phyloP scores from a whole-genome alignment of 371 early-diverging fungal genomes.

The Mucor circinelloides region DNA sequence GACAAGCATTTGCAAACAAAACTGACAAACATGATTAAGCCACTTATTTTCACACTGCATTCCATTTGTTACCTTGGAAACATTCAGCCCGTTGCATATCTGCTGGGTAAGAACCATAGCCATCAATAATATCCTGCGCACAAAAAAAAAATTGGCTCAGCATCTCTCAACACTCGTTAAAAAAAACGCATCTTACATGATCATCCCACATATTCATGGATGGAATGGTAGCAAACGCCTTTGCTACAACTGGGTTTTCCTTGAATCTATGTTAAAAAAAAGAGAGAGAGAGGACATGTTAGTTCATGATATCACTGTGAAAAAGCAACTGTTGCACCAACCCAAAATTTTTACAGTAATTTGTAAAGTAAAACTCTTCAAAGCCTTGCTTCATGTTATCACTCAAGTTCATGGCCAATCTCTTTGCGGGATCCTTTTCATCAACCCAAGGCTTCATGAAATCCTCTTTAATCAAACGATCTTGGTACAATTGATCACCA shows the following conservation, averaged over 20 bases:
- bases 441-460: conserved; percentile 65
- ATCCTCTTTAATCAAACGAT: conserved; percentile 56
- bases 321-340: conserved; percentile 7
- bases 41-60: not conserved
- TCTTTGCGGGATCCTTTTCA: conserved; percentile 50
- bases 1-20: conserved; percentile 60
- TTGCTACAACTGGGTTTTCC: conserved; percentile 43
- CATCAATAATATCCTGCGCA: conserved; percentile 62
- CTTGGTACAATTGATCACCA: conserved; percentile 84
- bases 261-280: conserved; percentile 25
- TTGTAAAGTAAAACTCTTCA: conserved; percentile 72
- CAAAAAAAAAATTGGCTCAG: too few relatives aligned
- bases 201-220: conserved; percentile 78
- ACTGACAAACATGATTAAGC: not conserved
- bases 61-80: conserved; percentile 23
- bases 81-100: conserved; percentile 61
- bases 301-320: not conserved
- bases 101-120: conserved; percentile 81
- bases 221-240: conserved; percentile 71
- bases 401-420: conserved; percentile 40
- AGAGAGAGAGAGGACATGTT: not conserved
- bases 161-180: too few relatives aligned
- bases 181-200: conserved; percentile 46
- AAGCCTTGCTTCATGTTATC: conserved; percentile 54
- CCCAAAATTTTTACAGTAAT: conserved; percentile 71